Evolutionary conservation across 1,139 yeast species (phyloP), one percentile per base, ranked within the genome.

Genomic region (Magnusiomyces tetraspermus): DNA sequence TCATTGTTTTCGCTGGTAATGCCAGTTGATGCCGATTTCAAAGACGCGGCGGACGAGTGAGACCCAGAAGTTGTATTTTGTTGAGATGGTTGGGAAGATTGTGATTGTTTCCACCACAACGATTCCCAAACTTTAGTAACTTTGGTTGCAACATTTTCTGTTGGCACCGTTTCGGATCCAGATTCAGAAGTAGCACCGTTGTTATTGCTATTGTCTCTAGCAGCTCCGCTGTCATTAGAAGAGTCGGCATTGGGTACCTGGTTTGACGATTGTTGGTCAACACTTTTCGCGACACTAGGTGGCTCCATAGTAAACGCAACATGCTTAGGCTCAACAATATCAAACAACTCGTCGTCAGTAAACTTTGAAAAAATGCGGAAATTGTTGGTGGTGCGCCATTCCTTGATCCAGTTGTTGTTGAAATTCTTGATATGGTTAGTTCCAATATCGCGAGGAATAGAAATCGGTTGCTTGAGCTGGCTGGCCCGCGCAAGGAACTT

Each of bases 331-430:
- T 83, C 87, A 53, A 88, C 82, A 58, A 92, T 80, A 63, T 89
- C 95, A 71, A 90, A 90, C 36, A 92, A 74, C 62, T 90, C 90
- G 63, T 87, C 95, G 65, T 90, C 97, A 1, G 97, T 87, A 58
- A 74, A 75, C 28, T 70, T 62, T 61, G 85, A 76, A 78, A 95
- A 92, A 6, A 88, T 76, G 48, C 76, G 69, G 68, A 73, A 90
- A 63, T 86, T 88, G 54, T 77, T 75, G 0, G 96, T 82, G 30
- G 63, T 58, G 58, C 74, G 75, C 95, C 97, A 92, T 15, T 64
- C 65, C 6, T 74, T 73, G 21, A 85, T 74, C 75, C 84, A 92
- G 26, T 72, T 68, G 22, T 60, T 56, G 57, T 80, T 80, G 63
- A 82, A 89, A 57, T 60, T 57, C 37, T 68, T 68, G 17, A 78